Evolutionary conservation across 768 basidiomycete species (phyloP).

Genomic region (Lyophyllum semitale): DNA sequence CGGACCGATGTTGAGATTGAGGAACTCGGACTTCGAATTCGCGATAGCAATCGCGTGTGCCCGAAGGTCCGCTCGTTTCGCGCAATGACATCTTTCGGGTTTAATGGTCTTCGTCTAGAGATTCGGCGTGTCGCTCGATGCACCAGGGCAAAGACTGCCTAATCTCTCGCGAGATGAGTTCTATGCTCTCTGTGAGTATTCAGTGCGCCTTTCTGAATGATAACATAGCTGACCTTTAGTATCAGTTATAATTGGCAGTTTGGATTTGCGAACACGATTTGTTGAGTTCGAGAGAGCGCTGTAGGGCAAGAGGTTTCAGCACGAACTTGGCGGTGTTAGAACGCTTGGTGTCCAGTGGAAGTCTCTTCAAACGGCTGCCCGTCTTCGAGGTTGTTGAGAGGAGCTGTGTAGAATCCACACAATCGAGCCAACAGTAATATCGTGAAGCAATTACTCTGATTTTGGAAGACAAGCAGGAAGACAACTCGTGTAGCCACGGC

Average conservation of each 20-base stretch:
- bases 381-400: no score
- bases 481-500: slow-evolving; percentile 58
- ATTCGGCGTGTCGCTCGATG: slow-evolving; percentile 33
- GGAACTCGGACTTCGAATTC: slow-evolving; percentile 28
- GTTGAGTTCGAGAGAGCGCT: slow-evolving; percentile 31
- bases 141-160: slow-evolving; percentile 30
- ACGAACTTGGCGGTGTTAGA: background rate
- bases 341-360: background rate
- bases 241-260: slow-evolving; percentile 35
- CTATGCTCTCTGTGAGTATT: slow-evolving; percentile 37
- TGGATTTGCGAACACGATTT: slow-evolving; percentile 34
- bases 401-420: no score
- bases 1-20: slow-evolving; percentile 20
- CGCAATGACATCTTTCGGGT: background rate
- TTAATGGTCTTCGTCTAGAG: slow-evolving; percentile 22
- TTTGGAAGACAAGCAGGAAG: slow-evolving; percentile 6
- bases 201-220: background rate
- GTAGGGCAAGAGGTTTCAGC: background rate
- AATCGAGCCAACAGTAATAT: no score
- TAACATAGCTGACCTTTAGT: background rate
- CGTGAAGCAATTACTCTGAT: slow-evolving; percentile 8
- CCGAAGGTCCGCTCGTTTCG: slow-evolving; percentile 29
- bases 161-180: slow-evolving; percentile 38
- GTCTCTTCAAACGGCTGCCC: no score
- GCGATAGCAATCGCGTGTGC: slow-evolving; percentile 29